Conservation (phyloP, 257 asterid species). For the Cynanchum wilfordii region DNA sequence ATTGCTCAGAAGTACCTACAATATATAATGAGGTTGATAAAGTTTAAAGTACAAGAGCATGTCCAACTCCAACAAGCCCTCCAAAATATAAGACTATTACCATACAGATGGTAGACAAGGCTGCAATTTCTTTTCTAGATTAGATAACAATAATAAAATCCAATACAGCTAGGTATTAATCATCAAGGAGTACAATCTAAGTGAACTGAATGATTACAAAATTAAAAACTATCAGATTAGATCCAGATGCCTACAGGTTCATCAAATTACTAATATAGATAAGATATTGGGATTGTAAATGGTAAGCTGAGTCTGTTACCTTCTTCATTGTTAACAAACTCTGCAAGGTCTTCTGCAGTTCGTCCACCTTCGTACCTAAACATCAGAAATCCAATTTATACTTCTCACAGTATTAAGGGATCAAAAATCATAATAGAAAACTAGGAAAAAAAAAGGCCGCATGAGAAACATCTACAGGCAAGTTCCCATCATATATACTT, state of each 20-base stretch:
- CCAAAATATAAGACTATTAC: neutral
- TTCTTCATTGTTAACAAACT: constrained; percentile 69
- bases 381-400: constrained; percentile 13
- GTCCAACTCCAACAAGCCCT: neutral
- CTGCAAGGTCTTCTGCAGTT: constrained; percentile 75
- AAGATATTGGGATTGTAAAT: neutral
- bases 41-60: neutral
- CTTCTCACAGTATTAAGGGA: neutral
- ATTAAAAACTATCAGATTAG: neutral
- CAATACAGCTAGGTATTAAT: neutral
- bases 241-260: neutral
- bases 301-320: constrained; percentile 38
- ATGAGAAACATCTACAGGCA: neutral
- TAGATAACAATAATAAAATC: neutral
- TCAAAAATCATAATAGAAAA: neutral
- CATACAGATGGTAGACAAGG: neutral
- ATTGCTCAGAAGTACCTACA: neutral
- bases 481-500: neutral
- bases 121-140: neutral
- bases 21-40: neutral
- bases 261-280: neutral
- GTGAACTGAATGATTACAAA: neutral
- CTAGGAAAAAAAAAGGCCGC: neutral
- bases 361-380: constrained; percentile 81
- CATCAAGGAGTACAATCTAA: neutral